These are phyloP conservation scores for Plantago elongata DNA, from an alignment of 257 asterid genomes.

Conservation along the genomic window DNA sequence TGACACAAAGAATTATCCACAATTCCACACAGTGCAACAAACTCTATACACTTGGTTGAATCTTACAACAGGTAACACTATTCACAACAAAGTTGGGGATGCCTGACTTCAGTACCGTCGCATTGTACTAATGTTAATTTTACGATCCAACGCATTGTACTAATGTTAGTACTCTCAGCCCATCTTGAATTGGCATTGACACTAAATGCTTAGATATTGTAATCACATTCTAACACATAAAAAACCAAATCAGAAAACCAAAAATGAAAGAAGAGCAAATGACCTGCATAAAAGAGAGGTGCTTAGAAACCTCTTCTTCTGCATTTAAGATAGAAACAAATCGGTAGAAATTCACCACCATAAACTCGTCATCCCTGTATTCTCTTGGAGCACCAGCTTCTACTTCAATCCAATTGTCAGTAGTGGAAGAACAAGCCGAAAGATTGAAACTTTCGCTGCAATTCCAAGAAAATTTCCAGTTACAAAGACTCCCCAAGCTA, in stretches of 20 bases:
- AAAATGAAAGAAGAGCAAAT: background rate
- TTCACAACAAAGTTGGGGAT: too few relatives aligned
- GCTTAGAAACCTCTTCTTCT: conserved; percentile 55
- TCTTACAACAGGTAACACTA: conserved; percentile 12
- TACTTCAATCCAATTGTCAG: conserved; percentile 32
- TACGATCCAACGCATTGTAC: too few relatives aligned
- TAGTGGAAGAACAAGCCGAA: conserved; percentile 36
- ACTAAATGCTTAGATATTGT: too few relatives aligned
- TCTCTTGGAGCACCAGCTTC: conserved; percentile 30
- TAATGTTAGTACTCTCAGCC: too few relatives aligned
- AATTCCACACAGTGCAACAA: background rate
- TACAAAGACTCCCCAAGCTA: conserved; percentile 2
- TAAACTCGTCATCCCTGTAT: conserved; percentile 40
- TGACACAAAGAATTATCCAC: too few relatives aligned
- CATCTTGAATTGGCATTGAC: background rate
- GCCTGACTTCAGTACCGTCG: too few relatives aligned
- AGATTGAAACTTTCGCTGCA: conserved; percentile 24
- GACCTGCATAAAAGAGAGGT: conserved; percentile 85
- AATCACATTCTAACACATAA: too few relatives aligned
- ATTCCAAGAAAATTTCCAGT: conserved; percentile 20
- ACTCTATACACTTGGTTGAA: background rate
- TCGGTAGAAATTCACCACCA: conserved; percentile 82
- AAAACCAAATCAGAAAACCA: background rate
- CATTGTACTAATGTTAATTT: background rate
- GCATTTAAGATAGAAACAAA: conserved; percentile 67